These are phyloP conservation scores for Cordyceps javanica DNA, from an alignment of 2,329 filamentous ascomycete species.

Conservation along the genomic window DNA sequence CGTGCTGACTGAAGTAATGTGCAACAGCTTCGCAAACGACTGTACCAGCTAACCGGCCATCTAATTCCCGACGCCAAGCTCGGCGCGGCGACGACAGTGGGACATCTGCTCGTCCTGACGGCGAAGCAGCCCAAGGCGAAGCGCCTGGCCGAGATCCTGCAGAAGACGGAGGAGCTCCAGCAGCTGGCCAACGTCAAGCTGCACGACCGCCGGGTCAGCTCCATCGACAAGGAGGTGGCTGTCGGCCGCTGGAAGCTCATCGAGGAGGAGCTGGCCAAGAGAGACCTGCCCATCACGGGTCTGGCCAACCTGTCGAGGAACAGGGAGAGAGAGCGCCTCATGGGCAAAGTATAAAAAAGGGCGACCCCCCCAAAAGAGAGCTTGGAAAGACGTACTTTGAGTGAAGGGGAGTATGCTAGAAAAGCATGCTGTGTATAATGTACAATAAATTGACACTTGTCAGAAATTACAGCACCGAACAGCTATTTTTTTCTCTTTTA, in stretches of 20 bases:
- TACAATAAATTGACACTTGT: slow-evolving; percentile 6
- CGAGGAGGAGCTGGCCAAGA: slow-evolving; percentile 58
- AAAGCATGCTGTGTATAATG: slow-evolving; percentile 9
- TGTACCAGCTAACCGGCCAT: slow-evolving; percentile 74
- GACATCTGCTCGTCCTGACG: slow-evolving; percentile 48
- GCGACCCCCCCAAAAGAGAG: too few relatives aligned
- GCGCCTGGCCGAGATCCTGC: slow-evolving; percentile 59
- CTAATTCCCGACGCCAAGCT: slow-evolving; percentile 67
- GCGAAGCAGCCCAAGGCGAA: slow-evolving; percentile 47
- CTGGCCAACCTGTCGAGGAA: slow-evolving; percentile 33
- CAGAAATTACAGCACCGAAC: neutral
- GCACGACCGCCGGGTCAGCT: slow-evolving; percentile 56
- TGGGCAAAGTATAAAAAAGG: neutral
- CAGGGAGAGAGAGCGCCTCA: slow-evolving; percentile 16
- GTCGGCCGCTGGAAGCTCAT: slow-evolving; percentile 77
- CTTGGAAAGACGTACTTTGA: neutral
- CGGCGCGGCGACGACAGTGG: slow-evolving; percentile 45
- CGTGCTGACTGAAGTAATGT: neutral
- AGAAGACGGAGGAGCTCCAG: slow-evolving; percentile 37
- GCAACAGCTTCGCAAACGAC: slow-evolving; percentile 69
- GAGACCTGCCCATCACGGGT: slow-evolving; percentile 54
- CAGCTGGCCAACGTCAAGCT: slow-evolving; percentile 65
- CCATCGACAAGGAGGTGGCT: slow-evolving; percentile 64
- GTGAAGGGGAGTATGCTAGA: neutral
- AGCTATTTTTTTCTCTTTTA: neutral